Base-by-base conservation (phyloP, 192 early-diverging fungal species). In the Podila clonocystis region DNA sequence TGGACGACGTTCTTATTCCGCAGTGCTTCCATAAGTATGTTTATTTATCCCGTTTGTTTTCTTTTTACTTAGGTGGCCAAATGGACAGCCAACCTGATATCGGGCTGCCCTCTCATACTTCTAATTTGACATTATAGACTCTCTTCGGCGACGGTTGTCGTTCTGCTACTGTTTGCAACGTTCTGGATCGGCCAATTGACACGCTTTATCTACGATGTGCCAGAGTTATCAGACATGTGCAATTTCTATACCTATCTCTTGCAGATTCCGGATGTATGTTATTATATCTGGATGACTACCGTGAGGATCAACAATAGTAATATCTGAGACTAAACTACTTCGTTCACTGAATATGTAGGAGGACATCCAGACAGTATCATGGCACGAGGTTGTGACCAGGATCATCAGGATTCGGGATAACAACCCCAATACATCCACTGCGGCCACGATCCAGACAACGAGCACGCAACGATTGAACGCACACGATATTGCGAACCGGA, bases 401-500 rank as follows among this genome's bases (percentile, higher is more conserved):
- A 91, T 99, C 71, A 89, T 93, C 33, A 82, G 83, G 50, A 89
- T 94, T 61, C 87, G 92, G 48, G 88, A 94, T 62, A 89, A 87
- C 48, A 93, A 95, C 69, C 74, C 90, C 61, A 86, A 78, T 65
- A 82, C 84, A 28, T 67, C 72, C 15, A 79, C 82, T 29, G 67
- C 78, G 13, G 67, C 65, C 29, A 78, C 67, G 4, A 75, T 74
- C 48, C 85, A 76, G 49, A 83, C 82, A 71, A 74, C 89, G 82
- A 60, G 85, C 82, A 70, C 84, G 9, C 84, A 90, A 50, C 88
- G 88, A 5, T 83, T 93, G 52, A 90, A 91, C 66, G 91, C 85
- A 34, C 91, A 90, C 65, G 89, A 85, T 55, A 94, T 99, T 60
- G 91, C 95, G 48, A 97, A 95, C 83, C 93, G 97, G 20, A 99